These are phyloP conservation scores for Saccharomycopsis sp. DNA, from an alignment of 805 yeast genomes.

Conservation along the genomic window DNA sequence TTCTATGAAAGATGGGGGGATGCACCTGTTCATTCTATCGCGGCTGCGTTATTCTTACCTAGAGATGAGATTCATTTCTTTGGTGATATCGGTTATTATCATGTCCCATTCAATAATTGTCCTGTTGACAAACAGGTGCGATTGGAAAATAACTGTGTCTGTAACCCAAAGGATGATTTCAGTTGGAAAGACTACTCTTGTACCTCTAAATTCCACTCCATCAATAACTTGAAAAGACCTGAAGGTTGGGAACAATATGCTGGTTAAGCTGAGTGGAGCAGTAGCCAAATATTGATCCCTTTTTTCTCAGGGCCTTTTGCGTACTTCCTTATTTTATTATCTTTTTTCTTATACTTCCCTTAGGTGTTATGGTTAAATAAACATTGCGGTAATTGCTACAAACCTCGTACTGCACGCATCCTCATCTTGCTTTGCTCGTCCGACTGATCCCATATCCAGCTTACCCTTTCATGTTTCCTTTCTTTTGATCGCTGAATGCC, in stretches of 20 bases:
- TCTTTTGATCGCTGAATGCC: too few species aligned
- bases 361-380: too few species aligned
- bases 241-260: conserved; percentile 61
- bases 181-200: conserved; percentile 74
- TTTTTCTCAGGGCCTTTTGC: too few species aligned
- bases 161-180: conserved; percentile 64
- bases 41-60: conserved; percentile 71
- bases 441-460: too few species aligned
- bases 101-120: conserved; percentile 75
- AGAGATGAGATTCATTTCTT: conserved; percentile 70
- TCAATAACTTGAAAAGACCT: conserved; percentile 52
- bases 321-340: too few species aligned
- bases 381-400: too few species aligned
- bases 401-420: too few species aligned
- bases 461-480: too few species aligned
- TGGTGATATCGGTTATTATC: conserved; percentile 79
- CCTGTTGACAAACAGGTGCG: conserved; percentile 62
- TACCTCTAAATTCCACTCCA: conserved; percentile 53
- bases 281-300: too few species aligned
- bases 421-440: too few species aligned
- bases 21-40: conserved; percentile 88
- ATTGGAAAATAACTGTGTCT: conserved; percentile 57
- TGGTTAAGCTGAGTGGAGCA: too few species aligned
- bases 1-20: conserved; percentile 94
- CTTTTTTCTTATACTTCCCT: too few species aligned